A percentile compares a stretch with the other conserved stretches of the same genome.
Conservation (phyloP, 2,329 filamentous ascomycete genomes). For the Microdochium trichocladiopsis region DNA sequence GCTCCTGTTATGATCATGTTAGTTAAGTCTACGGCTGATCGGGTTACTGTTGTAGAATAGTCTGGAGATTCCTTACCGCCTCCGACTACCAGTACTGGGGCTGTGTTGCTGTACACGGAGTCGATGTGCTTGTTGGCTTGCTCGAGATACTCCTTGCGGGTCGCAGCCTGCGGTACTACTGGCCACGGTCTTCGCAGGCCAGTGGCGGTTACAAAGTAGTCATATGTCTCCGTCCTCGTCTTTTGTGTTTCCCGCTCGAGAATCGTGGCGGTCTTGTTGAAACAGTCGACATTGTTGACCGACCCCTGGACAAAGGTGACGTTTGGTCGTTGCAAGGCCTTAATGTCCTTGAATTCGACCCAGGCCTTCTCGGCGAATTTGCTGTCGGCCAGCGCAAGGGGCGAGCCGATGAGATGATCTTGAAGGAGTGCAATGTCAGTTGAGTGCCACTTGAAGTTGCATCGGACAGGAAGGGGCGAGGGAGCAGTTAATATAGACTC, state of each 20-base stretch:
- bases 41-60: neutral
- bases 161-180: conserved; percentile 61
- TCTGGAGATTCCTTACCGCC: conserved; percentile 37
- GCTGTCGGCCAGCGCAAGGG: conserved; percentile 60
- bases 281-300: conserved; percentile 52
- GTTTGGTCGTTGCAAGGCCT: conserved; percentile 55
- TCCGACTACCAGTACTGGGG: conserved; percentile 66
- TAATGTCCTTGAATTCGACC: conserved; percentile 61
- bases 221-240: conserved; percentile 47
- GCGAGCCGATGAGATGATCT: conserved; percentile 73
- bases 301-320: conserved; percentile 61
- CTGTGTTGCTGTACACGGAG: conserved; percentile 38
- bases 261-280: conserved; percentile 51
- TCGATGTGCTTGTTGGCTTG: conserved; percentile 57
- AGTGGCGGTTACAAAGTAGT: conserved; percentile 68
- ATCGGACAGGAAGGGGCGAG: too few relatives aligned
- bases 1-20: conserved; percentile 39
- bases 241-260: conserved; percentile 37
- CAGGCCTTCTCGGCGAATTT: conserved; percentile 62
- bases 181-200: conserved; percentile 66
- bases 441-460: too few relatives aligned
- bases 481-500: conserved; percentile 18
- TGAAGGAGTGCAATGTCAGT: too few relatives aligned
- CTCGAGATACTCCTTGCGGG: conserved; percentile 52
- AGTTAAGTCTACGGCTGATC: too few relatives aligned